Base-by-base conservation (phyloP, 1,284 basidiomycete genomes). In the Naganishia cerealis region DNA sequence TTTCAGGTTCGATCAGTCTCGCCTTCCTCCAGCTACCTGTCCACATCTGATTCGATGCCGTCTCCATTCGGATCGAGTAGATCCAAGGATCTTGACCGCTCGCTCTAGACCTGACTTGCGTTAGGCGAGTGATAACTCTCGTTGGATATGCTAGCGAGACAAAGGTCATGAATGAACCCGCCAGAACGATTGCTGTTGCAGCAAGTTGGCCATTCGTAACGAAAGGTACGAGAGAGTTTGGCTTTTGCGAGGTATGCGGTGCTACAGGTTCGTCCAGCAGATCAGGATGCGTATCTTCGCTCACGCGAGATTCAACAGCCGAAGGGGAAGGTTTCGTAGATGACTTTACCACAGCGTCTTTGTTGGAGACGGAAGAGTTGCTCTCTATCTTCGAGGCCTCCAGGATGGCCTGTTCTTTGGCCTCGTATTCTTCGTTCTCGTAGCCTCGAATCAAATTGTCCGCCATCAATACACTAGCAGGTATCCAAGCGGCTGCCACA, bases 41-140 rank as follows among this genome's bases (percentile, higher is more conserved):
- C 67, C 67, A 68, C 67, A 63, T 63, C 67, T 59, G 54, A 33
- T 63, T 54, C 13, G 67, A 62, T 15, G 61, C 59, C 29, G 67
- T 68, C 67, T 68, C 67, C 67, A 68, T 57, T 55, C 54, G 63
- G 26, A 68, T 65, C 54, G 26, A 50, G n/a, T 50, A 54, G 38
- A 21, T 54, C 54, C 54, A 56, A 9, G 43, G 16, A 12, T 43
- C 53, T 15, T 63, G 29, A 13, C 8, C 43, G 24, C 62, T 63
- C 46, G 50, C 39, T n/a, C 36, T 36, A 6, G 61, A 39, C 13
- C 61, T 36, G 38, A 63, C 39, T n/a, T 63, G 61, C n/a, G 61
- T 50, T 6, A 63, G 38, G 26, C 61, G 61, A 8, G 61, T 63
- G 61, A 63, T 63, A 2, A 63, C 61, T 33, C 61, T 53, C 3